Evolutionary conservation across 495 filamentous ascomycete genomes (phyloP), one percentile per base, ranked within the genome.

Genomic region (Pyrenula massariospora): DNA sequence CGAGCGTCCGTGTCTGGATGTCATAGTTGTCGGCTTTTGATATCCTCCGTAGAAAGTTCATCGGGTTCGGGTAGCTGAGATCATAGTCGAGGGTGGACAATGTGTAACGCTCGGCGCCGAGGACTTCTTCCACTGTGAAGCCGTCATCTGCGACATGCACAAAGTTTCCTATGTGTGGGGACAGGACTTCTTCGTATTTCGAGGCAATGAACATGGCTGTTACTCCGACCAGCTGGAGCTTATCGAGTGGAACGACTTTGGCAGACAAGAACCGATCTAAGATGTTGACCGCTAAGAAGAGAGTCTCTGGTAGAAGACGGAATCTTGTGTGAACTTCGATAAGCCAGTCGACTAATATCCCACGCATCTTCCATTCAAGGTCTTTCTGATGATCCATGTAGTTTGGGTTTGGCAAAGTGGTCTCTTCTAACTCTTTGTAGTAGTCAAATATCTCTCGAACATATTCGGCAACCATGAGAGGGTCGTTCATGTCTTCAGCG

Each of bases 21-120:
- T 97, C 91, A 71, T 97, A 97, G 70, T 91, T 89, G 70, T 97
- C 94, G 57, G 93, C 93, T 74, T 98, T 98, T 48, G 92, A 96
- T 70, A 98, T 97, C 57, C 94, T 85, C 31, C 93, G 86, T 54
- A 98, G 81, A 74, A 98, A 98, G 79, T 98, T 96, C 93, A 98
- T 97, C 10, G 93, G 93, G 69, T 98, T 98, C 25, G 93, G 93
- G 64, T 94, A 97, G 76, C 92, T 96, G 58, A 98, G 85, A 69
- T 97, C 93, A 70, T 96, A 98, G 70, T 96, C 85, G 58, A 98
- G 84, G 5, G 90, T 85, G 48, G 84, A 77, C 48, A 98, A 82
- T 56, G 97, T 83, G 70, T 91, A 95, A 51, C 93, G 88, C 69
- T 98, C 93, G 51, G 93, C 94, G 67, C 88, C 90, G n/a, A 98